Evolutionary conservation across 148 eudicot species (phyloP), one percentile per base, ranked within the genome.

Genomic region (Polygonum maritimum): DNA sequence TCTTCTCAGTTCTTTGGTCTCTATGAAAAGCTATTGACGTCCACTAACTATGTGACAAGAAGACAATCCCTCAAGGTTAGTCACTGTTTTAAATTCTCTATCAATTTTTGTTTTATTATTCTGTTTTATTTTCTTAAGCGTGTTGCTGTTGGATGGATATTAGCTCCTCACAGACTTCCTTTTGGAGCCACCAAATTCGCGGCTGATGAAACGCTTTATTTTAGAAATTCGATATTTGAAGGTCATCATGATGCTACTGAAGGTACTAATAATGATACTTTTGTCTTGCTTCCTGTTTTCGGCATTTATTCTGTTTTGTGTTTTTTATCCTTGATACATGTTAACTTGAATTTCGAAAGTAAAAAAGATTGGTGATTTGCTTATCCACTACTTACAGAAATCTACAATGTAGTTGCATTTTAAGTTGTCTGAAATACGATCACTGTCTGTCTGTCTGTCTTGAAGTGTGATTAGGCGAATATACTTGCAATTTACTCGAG

Each of bases 91-190:
- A n/a, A n/a, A n/a, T n/a, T n/a, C n/a, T 71, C 40, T 15, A 69
- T 62, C 22, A n/a, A 48, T 39, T 11, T 35, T 40, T 65, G 44
- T 4, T 76, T 36, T 48, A 70, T 75, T 18, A 31, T 47, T 62
- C 58, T 71, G 45, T 48, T 75, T 31, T 41, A 51, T 73, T 74
- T 75, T 45, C 49, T 73, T 83, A 52, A 75, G 52, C 31, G 36
- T 78, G 35, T 72, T 51, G 70, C 71, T 76, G 48, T 81, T 78
- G 75, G 41, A 70, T 79, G 84, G 79, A 62, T 76, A 79, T 62
- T 85, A 95, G 99, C 99, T 95, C 81, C 92, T 95, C 51, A 82
- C 97, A 52, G 96, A 95, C 73, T 90, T 95, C 83, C 96, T 95
- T 75, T 79, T 92, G 89, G 99, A 95, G 92, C 86, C 94, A 76